A percentile compares a stretch with the other conserved stretches of the same genome.
Evolutionary conservation across 1,284 basidiomycete species (phyloP).

Genomic region (Phylloporus sp.): DNA sequence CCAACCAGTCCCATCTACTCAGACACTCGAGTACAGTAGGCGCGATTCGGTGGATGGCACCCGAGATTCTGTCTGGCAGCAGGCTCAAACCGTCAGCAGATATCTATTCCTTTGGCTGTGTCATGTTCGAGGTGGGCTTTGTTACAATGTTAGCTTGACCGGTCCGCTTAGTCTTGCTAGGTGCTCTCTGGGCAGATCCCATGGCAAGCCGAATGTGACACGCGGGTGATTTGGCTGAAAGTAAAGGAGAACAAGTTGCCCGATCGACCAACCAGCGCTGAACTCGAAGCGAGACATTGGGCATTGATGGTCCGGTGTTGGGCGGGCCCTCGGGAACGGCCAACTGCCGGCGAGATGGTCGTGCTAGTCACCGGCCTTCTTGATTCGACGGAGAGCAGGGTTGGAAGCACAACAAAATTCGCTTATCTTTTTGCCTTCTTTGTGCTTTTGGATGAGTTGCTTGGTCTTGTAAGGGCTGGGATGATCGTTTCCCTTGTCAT

Average conservation of each 20-base stretch:
- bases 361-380: not conserved
- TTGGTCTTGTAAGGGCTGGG: too few species aligned
- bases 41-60: conserved; percentile 10
- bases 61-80: conserved; percentile 2
- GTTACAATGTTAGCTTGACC: not conserved
- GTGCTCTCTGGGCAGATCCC: conserved; percentile 11
- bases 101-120: conserved; percentile 9
- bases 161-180: not conserved
- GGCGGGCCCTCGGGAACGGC: conserved; percentile 1
- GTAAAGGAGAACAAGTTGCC: conserved; percentile 8
- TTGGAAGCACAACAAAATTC: not conserved
- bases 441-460: not conserved
- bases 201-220: conserved; percentile 2
- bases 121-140: conserved; percentile 10
- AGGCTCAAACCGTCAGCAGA: conserved; percentile 2
- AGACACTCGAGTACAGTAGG: conserved; percentile 6
- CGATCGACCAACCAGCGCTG: not conserved
- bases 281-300: conserved; percentile 8
- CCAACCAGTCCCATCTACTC: conserved; percentile 1
- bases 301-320: conserved; percentile 7
- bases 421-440: not conserved
- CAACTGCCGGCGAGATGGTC: not conserved
- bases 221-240: conserved; percentile 1
- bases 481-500: too few species aligned
- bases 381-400: not conserved